Evolutionary conservation across 2,329 filamentous ascomycete genomes (phyloP), one percentile per base, ranked within the genome.

Genomic region (Elsinoe fawcettii): DNA sequence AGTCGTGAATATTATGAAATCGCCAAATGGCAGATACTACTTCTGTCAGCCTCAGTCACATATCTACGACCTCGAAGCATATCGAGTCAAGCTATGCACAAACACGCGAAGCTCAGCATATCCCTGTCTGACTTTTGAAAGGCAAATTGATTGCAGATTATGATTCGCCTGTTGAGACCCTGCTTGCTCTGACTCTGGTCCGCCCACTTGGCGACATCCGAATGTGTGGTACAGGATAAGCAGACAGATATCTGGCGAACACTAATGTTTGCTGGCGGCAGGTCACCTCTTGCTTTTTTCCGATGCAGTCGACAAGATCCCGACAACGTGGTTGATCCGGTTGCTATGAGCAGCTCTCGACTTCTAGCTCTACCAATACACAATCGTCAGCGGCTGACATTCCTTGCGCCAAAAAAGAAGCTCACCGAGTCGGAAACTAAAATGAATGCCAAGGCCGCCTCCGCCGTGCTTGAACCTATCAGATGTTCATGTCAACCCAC

Each of bases 401-500:
- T 23, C n/a, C 14, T 12, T 14, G 12, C 49, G 49, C 16, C 11
- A 3, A 53, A 25, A 53, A 36, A 53, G 49, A 39, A 53, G 49
- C 49, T 53, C 49, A 20, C 18, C 9, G 16, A 25, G 32, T 20
- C 8, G 32, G 22, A 53, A 20, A 18, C 49, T 53, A 53, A 53
- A 23, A 36, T 14, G 30, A 23, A 22, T 37, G 49, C 49, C 49
- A 53, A 53, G 49, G 18, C 49, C 23, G 5, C 49, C 49, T 53
- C 49, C 49, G 32, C 30, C 32, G 46, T 11, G 18, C n/a, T 12
- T 23, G 11, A 27, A 36, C 49, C 49, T 34, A 53, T 53, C 30
- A 39, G 25, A 39, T 9, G n/a, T 27, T 8, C 18, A 53, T 20
- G 30, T 53, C 30, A 53, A 53, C 49, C 49, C 49, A 53, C 49